phyloP scores from a whole-genome alignment of 257 asterid genomes.

The Lavandula angustifolia region DNA sequence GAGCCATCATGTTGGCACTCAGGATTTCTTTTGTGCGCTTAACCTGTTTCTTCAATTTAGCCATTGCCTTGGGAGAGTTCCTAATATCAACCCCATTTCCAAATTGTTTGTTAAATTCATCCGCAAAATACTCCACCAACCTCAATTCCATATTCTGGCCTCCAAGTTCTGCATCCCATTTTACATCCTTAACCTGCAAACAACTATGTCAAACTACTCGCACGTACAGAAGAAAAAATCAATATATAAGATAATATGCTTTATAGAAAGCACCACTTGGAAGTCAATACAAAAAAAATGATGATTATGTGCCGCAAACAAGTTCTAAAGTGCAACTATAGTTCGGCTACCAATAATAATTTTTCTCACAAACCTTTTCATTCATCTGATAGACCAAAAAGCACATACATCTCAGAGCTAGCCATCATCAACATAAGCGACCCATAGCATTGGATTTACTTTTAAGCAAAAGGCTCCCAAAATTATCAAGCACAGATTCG shows the following conservation, averaged over 20 bases:
- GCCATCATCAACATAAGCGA: constrained; percentile 5
- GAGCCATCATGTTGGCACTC: constrained; percentile 92
- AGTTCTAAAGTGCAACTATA: background rate
- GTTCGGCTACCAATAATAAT: background rate
- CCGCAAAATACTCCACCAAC: constrained; percentile 87
- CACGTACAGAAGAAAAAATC: background rate
- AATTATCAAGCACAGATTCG: background rate
- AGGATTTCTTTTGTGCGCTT: constrained; percentile 96
- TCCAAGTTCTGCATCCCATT: constrained; percentile 93
- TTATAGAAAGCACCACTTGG: background rate
- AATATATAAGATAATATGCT: background rate
- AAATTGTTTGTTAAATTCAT: constrained; percentile 86
- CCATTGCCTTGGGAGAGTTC: constrained; percentile 88
- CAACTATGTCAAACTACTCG: constrained; percentile 31
- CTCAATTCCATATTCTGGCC: constrained; percentile 92
- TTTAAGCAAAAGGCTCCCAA: background rate
- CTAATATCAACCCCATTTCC: constrained; percentile 84
- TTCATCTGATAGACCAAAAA: constrained; percentile 9
- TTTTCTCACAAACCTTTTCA: background rate
- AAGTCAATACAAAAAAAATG: constrained; percentile 9
- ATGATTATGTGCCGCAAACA: background rate
- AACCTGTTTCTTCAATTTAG: constrained; percentile 95
- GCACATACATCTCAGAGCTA: background rate
- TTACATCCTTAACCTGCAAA: constrained; percentile 89
- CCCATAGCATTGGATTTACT: background rate